Conservation (phyloP, 78 protist species). For the Dictyostelium firmibasis region DNA sequence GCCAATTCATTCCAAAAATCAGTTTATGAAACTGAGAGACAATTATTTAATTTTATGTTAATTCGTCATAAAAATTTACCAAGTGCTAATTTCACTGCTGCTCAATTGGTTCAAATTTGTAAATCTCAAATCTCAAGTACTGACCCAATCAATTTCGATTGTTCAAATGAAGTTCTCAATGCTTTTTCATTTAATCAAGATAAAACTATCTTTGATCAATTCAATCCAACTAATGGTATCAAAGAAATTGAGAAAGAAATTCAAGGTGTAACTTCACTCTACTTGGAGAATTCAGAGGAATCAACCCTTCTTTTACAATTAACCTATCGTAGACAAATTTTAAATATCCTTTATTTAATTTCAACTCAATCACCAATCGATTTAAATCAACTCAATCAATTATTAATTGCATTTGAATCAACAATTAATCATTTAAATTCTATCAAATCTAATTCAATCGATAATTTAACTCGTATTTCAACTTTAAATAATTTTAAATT, state of each 20-base stretch:
- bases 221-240: not conserved
- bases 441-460: not conserved
- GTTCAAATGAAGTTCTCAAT: not conserved
- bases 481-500: not conserved
- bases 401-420: not conserved
- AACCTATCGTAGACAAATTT: not conserved
- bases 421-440: not conserved
- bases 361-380: not conserved
- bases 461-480: not conserved
- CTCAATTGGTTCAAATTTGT: not conserved
- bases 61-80: not conserved
- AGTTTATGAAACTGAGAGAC: conserved; percentile 13
- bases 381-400: not conserved
- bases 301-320: not conserved
- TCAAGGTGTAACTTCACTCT: not conserved
- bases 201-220: conserved; percentile 2
- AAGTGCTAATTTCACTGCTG: not conserved
- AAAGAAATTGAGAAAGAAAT: not conserved
- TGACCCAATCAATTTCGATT: not conserved
- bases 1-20: conserved; percentile 29
- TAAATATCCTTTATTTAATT: not conserved
- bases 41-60: conserved; percentile 17
- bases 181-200: conserved; percentile 55
- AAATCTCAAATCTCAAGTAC: not conserved
- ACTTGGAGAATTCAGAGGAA: not conserved